Evolutionary conservation across 805 yeast genomes (phyloP).

Genomic region (Grigorovia humatica): DNA sequence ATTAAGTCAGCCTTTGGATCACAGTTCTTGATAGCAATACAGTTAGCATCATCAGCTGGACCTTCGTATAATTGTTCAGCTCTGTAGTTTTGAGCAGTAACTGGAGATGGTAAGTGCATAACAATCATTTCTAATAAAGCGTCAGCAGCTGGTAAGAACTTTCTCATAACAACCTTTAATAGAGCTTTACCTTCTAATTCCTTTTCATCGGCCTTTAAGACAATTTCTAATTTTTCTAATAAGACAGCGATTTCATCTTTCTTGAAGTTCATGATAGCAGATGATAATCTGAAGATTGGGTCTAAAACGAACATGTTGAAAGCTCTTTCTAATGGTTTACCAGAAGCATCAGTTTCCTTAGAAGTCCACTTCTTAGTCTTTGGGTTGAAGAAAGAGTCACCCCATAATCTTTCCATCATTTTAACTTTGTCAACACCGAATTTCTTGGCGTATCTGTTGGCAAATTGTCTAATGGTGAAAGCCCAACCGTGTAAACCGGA

Average conservation of each 20-base stretch:
- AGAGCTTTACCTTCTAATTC: constrained; percentile 98
- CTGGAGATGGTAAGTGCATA: constrained; percentile 98
- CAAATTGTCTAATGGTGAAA: constrained; percentile 98
- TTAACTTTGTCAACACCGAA: constrained; percentile 96
- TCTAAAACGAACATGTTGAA: constrained; percentile 98
- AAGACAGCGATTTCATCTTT: constrained; percentile 90
- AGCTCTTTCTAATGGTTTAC: constrained; percentile 95
- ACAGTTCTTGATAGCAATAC: constrained; percentile 92
- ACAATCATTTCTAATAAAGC: constrained; percentile 98
- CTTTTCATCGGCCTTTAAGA: constrained; percentile 92
- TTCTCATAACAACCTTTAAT: constrained; percentile 97
- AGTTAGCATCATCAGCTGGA: constrained; percentile 86
- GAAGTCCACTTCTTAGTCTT: constrained; percentile 99
- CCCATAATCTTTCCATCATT: constrained; percentile 99
- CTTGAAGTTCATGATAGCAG: constrained; percentile 98
- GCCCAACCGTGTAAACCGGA: constrained; percentile 99
- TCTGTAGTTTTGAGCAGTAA: constrained; percentile 98
- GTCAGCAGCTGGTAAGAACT: constrained; percentile 99
- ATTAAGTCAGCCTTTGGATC: constrained; percentile 96
- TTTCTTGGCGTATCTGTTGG: constrained; percentile 95
- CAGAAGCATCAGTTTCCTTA: constrained; percentile 92
- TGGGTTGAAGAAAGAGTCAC: constrained; percentile 99
- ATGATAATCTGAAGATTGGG: constrained; percentile 96
- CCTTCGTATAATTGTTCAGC: constrained; percentile 99
- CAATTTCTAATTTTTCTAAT: constrained; percentile 87